A percentile compares a stretch with the other conserved stretches of the same genome.
phyloP scores from a whole-genome alignment of 306 rosid genomes.

The Vicia villosa region DNA sequence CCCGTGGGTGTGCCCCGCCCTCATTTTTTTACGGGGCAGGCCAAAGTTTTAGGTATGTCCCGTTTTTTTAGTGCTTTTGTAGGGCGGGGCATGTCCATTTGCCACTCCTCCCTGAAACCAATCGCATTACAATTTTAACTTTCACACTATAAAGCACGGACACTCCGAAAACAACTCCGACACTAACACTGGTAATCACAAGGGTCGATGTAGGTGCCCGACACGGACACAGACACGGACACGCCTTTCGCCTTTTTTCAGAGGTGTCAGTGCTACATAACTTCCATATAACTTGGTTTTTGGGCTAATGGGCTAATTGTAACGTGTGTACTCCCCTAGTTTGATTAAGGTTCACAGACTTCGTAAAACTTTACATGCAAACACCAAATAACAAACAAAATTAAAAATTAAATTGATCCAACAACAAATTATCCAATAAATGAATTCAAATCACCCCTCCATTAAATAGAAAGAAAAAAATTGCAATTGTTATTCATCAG shows the following conservation, averaged over 20 bases:
- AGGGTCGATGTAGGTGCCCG: no score
- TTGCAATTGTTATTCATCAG: not conserved
- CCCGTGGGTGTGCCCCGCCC: no score
- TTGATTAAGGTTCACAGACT: not conserved
- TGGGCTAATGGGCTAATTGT: not conserved
- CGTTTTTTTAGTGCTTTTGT: no score
- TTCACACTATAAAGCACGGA: no score
- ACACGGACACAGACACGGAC: no score
- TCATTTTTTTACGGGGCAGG: no score
- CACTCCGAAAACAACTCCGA: no score
- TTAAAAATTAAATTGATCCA: slow-evolving; percentile 1
- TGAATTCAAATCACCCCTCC: slow-evolving; percentile 1
- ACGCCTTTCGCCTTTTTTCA: no score
- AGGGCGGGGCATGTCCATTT: no score
- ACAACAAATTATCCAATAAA: not conserved
- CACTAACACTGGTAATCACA: no score
- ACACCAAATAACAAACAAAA: slow-evolving; percentile 6
- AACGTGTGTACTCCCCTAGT: not conserved
- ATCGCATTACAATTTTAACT: not conserved
- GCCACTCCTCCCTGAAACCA: not conserved
- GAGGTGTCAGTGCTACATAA: no score
- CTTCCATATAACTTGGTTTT: not conserved
- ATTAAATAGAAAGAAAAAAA: not conserved
- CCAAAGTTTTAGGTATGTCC: no score
- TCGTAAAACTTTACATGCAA: slow-evolving; percentile 25